phyloP scores from a whole-genome alignment of 2,329 filamentous ascomycete genomes.

The Aureobasidium zeae region DNA sequence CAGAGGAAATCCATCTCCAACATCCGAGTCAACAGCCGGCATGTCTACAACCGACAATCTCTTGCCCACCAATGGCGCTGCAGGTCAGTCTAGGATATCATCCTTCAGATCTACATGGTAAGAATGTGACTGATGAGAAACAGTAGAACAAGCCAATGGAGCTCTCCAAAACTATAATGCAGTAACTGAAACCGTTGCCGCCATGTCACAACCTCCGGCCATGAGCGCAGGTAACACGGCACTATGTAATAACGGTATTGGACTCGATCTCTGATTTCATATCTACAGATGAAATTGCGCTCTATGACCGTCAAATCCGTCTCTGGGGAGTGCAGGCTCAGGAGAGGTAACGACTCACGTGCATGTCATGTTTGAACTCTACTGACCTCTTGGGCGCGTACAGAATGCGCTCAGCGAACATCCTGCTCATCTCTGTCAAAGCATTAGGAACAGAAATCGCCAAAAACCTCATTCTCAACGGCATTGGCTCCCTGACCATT shows the following conservation, averaged over 20 bases:
- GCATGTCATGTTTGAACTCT: constrained; percentile 33
- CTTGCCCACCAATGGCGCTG: neutral
- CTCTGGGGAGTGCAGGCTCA: constrained; percentile 96
- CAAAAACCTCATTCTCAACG: constrained; percentile 92
- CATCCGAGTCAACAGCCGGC: too few relatives aligned
- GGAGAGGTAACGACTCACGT: constrained; percentile 38
- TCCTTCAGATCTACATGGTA: neutral
- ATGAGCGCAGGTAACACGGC: constrained; percentile 29
- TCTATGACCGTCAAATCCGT: constrained; percentile 95
- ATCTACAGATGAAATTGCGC: constrained; percentile 74
- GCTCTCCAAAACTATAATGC: constrained; percentile 27
- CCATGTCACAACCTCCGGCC: constrained; percentile 32
- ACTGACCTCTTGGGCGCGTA: neutral
- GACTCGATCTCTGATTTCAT: neutral
- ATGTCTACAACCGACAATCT: neutral
- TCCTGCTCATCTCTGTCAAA: constrained; percentile 80
- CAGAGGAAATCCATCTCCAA: too few relatives aligned
- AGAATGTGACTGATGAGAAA: neutral
- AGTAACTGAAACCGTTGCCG: constrained; percentile 30
- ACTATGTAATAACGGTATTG: too few relatives aligned
- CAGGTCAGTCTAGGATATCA: neutral
- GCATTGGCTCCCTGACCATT: constrained; percentile 82
- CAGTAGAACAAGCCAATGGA: constrained; percentile 11
- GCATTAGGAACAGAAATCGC: constrained; percentile 89
- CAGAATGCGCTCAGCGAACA: constrained; percentile 70